Evolutionary conservation across 176 grass and related monocot genomes (phyloP).

Genomic region (Areca catechu): DNA sequence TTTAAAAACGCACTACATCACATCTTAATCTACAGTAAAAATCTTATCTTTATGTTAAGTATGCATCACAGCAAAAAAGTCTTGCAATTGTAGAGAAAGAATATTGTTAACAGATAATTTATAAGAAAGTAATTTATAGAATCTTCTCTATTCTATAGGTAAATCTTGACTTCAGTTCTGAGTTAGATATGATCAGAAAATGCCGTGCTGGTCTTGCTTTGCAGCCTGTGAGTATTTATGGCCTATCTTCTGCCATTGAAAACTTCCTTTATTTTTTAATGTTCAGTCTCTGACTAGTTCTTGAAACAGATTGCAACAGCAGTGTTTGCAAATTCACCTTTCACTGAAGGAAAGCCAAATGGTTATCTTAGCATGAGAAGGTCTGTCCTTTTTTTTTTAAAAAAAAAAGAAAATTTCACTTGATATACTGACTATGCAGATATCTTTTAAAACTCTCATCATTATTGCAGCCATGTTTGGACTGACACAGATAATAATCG

Average conservation of each 20-base stretch:
- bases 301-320: conserved; percentile 88
- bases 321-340: conserved; percentile 98
- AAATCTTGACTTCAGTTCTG: conserved; percentile 99
- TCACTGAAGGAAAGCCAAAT: conserved; percentile 99
- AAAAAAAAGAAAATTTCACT: background rate
- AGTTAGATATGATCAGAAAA: conserved; percentile 93
- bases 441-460: conserved; percentile 14
- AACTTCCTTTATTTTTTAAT: background rate
- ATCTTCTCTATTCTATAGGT: conserved; percentile 37
- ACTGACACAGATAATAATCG: conserved; percentile 98
- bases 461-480: conserved; percentile 79
- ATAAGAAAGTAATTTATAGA: conserved; percentile 13
- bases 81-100: background rate
- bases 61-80: background rate
- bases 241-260: background rate
- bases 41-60: background rate
- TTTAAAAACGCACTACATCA: background rate
- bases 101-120: background rate
- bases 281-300: conserved; percentile 10
- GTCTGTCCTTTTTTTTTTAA: conserved; percentile 16
- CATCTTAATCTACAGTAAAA: background rate
- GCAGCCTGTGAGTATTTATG: conserved; percentile 72
- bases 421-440: conserved; percentile 2
- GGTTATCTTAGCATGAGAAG: conserved; percentile 96
- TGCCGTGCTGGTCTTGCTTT: conserved; percentile 72